Base-by-base conservation (phyloP, 2,329 filamentous ascomycete species). In the Venturia effusa region DNA sequence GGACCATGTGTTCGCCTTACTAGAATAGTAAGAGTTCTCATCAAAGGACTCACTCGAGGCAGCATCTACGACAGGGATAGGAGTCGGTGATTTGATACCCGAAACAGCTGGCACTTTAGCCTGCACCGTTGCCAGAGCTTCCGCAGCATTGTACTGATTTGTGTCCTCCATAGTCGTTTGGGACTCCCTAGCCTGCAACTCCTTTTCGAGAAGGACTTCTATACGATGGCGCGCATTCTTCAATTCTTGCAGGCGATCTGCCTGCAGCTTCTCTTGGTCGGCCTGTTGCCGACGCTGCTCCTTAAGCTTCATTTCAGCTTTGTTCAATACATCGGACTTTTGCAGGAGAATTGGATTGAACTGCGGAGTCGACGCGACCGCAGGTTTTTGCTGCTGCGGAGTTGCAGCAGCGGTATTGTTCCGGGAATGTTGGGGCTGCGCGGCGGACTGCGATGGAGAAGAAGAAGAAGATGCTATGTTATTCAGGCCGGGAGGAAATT, bases 21-120 rank as follows among this genome's bases (percentile, higher is more conserved):
- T 97, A 68, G 93, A 97, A 80, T 97, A 97, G 76, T 96, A 96
- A 48, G 92, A 94, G 72, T 95, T 92, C 74, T 95, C 88, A 77
- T 97, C 92, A 78, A 92, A 90, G 41, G 90, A 94, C 75, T 93
- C 90, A 82, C 82, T 89, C 72, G 83, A 82, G 74, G 85, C 85
- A 71, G 80, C 80, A 75, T 87, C 80, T 69, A 80, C 80, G 78
- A 84, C 83, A 57, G 51, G 51, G 15, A 34, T 30, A 34, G 51
- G 51, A 80, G 80, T 79, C 65, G 76, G 73, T 67, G 76, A 73
- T 43, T 68, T 76, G 67, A 83, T 79, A 71, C 84, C 81, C 70
- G 88, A 83, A 69, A 87, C 80, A 64, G 86, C 86, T 7, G 62
- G 54, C 27, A 60, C 54, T 43, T 34, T 48, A 11, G 27, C 39